Base-by-base conservation (phyloP, 768 basidiomycete species). In the Mycena galericulata region DNA sequence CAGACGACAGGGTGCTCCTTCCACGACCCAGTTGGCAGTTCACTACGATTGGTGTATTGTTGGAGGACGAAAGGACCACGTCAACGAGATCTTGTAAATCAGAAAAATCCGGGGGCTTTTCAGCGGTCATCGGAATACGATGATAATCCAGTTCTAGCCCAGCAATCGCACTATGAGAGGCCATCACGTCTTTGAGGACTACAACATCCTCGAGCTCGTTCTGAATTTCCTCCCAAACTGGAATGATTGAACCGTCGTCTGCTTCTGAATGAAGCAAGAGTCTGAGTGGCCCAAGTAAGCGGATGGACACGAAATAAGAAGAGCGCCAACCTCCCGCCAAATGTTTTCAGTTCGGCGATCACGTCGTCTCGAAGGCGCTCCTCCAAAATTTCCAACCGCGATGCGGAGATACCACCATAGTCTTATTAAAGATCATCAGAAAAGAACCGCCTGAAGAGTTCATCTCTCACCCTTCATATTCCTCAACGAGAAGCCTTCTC, bases 11-110 rank as follows among this genome's bases (percentile, higher is more conserved):
- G 0, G 97, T 97, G 67, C 95, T 97, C 73, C 98, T 86, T 12
- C 97, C 97, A 32, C 95, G 86, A 5, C 96, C 97, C 17, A 99
- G 88, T 75, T 99, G 98, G 74, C 97, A 98, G 75, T 99, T 99
- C 38, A 99, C 87, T 20, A 99, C 91, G 64, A 99, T 92, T 1
- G 93, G 93, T 0, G 92, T 92, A 41, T 88, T 86, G 24, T 87
- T 84, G 9, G 91, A 87, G 7, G 89, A 89, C 12, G 90, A 85
- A 41, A 95, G 83, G 30, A 93, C 90, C 2, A 96, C 85, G 22
- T 93, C 90, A 66, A 96, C 91, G 27, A 97, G 83, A 68, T 94
- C 91, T 68, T 83, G 89, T 53, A 94, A 81, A 73, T 94, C 92
- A 26, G 88, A 79, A 76, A 89, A 90, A 75, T 95, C 93, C 0